Evolutionary conservation across 352 stramenopile species (phyloP).

Genomic region (Aphanomyces euteiches): DNA sequence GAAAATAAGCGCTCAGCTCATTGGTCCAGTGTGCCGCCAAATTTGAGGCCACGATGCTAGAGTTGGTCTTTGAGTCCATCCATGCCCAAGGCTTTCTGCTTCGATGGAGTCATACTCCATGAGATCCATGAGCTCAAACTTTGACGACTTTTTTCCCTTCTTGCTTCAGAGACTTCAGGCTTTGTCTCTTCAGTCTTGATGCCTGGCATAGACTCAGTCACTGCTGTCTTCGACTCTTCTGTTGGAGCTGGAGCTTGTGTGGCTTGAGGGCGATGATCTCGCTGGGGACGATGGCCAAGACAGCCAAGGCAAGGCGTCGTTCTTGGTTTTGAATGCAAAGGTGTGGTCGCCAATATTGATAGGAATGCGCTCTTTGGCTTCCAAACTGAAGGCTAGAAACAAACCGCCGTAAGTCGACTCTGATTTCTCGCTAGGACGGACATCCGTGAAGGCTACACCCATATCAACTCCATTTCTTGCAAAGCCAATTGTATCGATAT

Average conservation of each 20-base stretch:
- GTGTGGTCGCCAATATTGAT: slow-evolving; percentile 80
- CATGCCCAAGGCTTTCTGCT: slow-evolving; percentile 77
- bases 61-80: slow-evolving; percentile 92
- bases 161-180: not conserved
- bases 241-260: no score
- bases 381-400: slow-evolving; percentile 76
- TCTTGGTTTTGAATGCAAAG: slow-evolving; percentile 52
- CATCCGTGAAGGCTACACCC: slow-evolving; percentile 52
- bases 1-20: slow-evolving; percentile 89
- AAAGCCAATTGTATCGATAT: slow-evolving; percentile 80
- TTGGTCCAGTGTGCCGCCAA: slow-evolving; percentile 89
- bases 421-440: slow-evolving; percentile 33
- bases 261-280: no score
- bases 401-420: slow-evolving; percentile 39
- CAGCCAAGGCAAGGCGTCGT: slow-evolving; percentile 41
- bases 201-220: not conserved
- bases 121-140: slow-evolving; percentile 45
- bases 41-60: slow-evolving; percentile 92
- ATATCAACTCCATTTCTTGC: slow-evolving; percentile 75
- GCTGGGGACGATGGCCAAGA: slow-evolving; percentile 32
- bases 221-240: no score
- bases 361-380: slow-evolving; percentile 73
- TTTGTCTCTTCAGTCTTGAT: not conserved
- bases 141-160: slow-evolving; percentile 23
- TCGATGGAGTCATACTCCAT: slow-evolving; percentile 50